A percentile compares a stretch with the other conserved stretches of the same genome.
Conservation (phyloP, 208 protist species). For the Giardia duodenalis region DNA sequence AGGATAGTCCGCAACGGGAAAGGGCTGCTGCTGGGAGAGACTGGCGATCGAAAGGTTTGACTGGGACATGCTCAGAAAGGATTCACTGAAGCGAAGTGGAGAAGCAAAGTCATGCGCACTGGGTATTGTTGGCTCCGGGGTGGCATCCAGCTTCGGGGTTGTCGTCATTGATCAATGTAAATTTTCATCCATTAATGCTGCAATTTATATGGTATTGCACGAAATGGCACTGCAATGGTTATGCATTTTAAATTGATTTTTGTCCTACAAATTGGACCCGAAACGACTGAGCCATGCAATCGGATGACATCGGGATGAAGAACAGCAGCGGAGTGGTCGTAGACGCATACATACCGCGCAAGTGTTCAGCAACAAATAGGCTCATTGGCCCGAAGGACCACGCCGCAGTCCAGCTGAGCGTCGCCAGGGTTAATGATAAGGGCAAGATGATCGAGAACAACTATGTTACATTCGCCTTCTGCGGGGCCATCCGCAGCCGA, state of each 20-base stretch:
- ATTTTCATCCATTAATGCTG: not conserved
- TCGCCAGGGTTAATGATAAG: conserved; percentile 36
- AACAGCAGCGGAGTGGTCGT: conserved; percentile 32
- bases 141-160: no score
- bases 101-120: not conserved
- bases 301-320: conserved; percentile 17
- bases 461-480: conserved; percentile 33
- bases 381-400: conserved; percentile 43
- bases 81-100: not conserved
- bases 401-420: conserved; percentile 40
- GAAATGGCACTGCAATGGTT: not conserved
- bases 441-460: not conserved
- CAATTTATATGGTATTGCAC: not conserved
- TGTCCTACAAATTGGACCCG: no score
- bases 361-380: conserved; percentile 43
- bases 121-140: no score
- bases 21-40: not conserved
- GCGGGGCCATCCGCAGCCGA: conserved; percentile 24
- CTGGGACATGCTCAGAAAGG: not conserved
- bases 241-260: not conserved
- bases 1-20: not conserved
- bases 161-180: not conserved
- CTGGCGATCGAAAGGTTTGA: not conserved
- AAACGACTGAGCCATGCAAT: no score
- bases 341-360: conserved; percentile 42